Evolutionary conservation across 441 rosid genomes (phyloP).

Genomic region (Syzygium syzygioides): DNA sequence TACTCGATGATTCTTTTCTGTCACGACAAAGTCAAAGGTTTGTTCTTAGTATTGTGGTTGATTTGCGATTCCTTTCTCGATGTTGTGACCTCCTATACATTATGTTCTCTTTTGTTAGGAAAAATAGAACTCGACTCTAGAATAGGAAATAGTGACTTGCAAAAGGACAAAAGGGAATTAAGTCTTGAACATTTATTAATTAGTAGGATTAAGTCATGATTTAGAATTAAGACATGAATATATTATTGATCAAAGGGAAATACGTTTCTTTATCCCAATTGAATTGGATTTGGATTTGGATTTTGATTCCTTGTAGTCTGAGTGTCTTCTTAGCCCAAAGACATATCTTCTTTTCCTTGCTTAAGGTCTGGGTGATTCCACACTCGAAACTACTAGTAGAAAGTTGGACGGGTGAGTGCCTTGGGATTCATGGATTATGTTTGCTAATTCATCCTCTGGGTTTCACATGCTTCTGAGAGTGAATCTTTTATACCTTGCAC

Average conservation of each 20-base stretch:
- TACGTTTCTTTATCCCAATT: background rate
- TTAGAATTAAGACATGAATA: background rate
- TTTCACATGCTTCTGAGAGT: background rate
- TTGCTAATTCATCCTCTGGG: background rate
- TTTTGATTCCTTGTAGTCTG: background rate
- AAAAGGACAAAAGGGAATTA: background rate
- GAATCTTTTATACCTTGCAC: background rate
- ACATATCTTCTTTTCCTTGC: background rate
- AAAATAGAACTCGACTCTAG: background rate
- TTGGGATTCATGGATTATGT: background rate
- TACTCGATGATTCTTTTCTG: constrained; percentile 59
- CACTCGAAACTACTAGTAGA: background rate
- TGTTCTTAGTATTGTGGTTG: constrained; percentile 2
- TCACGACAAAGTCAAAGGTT: constrained; percentile 50
- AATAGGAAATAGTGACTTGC: background rate
- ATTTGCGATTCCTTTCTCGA: background rate
- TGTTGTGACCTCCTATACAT: background rate
- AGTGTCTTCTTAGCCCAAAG: background rate
- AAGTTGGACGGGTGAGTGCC: background rate
- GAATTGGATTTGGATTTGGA: background rate
- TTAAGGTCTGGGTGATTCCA: background rate
- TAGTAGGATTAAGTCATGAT: background rate
- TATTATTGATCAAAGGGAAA: background rate
- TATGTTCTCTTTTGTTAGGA: background rate
- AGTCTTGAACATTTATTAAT: background rate